Percentiles rank a stretch among this genome's conserved stretches.
phyloP scores from a whole-genome alignment of 2,329 filamentous ascomycete genomes.

The Ophiostoma sp. region DNA sequence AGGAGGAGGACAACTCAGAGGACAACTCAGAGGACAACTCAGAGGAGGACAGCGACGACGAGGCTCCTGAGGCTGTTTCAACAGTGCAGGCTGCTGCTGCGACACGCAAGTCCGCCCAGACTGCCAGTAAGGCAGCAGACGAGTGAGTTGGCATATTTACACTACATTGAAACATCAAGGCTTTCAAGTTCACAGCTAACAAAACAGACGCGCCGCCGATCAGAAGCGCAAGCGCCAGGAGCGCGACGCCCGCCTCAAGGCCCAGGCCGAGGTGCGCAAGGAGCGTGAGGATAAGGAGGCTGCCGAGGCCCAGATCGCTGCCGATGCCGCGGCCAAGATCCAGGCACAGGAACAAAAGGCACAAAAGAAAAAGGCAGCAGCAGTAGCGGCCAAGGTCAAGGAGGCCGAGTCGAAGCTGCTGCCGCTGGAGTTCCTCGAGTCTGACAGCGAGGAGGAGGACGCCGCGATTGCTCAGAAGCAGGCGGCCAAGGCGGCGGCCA shows the following conservation, averaged over 20 bases:
- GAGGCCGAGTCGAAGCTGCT: slow-evolving; percentile 42
- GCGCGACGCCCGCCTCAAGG: slow-evolving; percentile 49
- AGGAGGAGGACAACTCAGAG: slow-evolving; percentile 24
- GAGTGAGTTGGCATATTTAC: slow-evolving; percentile 38
- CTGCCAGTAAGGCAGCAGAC: slow-evolving; percentile 45
- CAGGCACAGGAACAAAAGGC: slow-evolving; percentile 25
- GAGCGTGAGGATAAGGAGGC: slow-evolving; percentile 24
- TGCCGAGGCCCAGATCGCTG: slow-evolving; percentile 24
- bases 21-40: slow-evolving; percentile 31
- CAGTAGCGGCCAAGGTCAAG: slow-evolving; percentile 25
- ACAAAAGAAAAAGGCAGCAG: slow-evolving; percentile 24
- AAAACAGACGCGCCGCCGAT: slow-evolving; percentile 43
- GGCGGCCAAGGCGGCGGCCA: slow-evolving; percentile 22
- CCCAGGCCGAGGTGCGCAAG: slow-evolving; percentile 48
- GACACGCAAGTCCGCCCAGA: slow-evolving; percentile 42
- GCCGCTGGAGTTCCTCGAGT: slow-evolving; percentile 51
- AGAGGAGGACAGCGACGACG: slow-evolving; percentile 49
- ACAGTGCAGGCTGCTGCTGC: slow-evolving; percentile 45
- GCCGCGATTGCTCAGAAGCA: not conserved
- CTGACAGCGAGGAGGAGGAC: slow-evolving; percentile 41
- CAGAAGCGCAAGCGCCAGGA: slow-evolving; percentile 53
- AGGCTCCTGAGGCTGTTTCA: slow-evolving; percentile 55
- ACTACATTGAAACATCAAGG: not conserved
- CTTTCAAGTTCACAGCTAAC: not conserved
- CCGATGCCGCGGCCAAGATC: slow-evolving; percentile 22